Conservation (phyloP, 2,329 filamentous ascomycete species). For the Aureobasidium vineae region DNA sequence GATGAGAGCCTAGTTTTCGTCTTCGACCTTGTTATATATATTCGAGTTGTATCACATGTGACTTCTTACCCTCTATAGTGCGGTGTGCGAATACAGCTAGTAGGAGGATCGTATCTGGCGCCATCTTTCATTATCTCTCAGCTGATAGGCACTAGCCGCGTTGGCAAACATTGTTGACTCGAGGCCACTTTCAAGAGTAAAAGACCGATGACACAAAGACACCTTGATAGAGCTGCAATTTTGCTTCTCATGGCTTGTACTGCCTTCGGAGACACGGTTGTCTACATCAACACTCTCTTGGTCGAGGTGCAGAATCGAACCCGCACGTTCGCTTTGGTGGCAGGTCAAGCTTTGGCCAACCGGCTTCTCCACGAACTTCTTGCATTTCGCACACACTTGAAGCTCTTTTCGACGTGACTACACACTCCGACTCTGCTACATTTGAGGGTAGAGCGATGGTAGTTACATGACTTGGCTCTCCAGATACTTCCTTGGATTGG, state of each 20-base stretch:
- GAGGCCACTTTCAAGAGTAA: neutral
- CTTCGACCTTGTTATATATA: too few species aligned
- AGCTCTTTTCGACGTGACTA: neutral
- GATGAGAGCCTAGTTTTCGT: neutral
- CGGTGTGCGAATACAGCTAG: neutral
- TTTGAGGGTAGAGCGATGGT: too few species aligned
- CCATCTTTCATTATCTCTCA: neutral
- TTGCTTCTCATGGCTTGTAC: neutral
- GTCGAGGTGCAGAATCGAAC: conserved; percentile 12
- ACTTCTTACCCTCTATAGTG: neutral
- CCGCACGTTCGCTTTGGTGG: neutral
- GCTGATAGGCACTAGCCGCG: neutral
- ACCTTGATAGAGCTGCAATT: neutral
- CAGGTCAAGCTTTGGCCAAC: neutral
- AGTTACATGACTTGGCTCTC: too few species aligned
- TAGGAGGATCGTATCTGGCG: neutral
- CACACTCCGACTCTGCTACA: neutral
- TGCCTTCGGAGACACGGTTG: neutral
- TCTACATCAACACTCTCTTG: too few species aligned
- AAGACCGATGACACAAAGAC: neutral
- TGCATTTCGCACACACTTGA: neutral
- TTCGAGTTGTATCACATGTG: neutral
- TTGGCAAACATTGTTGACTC: neutral
- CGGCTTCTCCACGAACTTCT: neutral
- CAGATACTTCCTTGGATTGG: neutral